These are phyloP conservation scores for Anthracocystis panici-leucophaei DNA, from an alignment of 1,284 basidiomycete species.

Conservation along the genomic window DNA sequence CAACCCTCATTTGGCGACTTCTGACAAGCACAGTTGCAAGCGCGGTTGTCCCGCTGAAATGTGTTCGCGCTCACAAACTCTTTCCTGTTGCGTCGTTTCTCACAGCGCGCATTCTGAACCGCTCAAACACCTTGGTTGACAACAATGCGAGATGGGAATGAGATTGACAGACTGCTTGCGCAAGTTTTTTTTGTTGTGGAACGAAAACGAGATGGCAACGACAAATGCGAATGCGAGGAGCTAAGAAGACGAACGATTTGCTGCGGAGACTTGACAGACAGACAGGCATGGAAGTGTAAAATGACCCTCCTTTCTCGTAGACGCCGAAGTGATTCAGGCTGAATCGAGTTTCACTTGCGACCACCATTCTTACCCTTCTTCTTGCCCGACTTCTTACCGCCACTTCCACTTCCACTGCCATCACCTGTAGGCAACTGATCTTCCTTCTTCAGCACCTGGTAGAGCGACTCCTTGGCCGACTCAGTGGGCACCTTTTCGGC, in stretches of 20 bases:
- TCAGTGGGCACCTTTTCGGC: slow-evolving; percentile 23
- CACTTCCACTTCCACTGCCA: slow-evolving; percentile 3
- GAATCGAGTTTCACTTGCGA: slow-evolving; percentile 17
- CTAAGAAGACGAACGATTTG: not conserved
- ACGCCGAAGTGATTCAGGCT: not conserved
- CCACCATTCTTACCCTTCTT: slow-evolving; percentile 29
- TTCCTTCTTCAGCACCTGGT: slow-evolving; percentile 50
- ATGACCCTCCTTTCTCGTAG: no score
- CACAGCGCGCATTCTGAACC: not conserved
- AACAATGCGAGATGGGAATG: not conserved
- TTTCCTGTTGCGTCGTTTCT: not conserved
- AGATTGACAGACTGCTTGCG: not conserved
- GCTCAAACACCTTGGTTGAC: not conserved
- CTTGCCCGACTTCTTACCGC: slow-evolving; percentile 27
- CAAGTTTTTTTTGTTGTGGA: not conserved
- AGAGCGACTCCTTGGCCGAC: slow-evolving; percentile 32
- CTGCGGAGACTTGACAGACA: not conserved
- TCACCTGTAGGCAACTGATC: slow-evolving; percentile 24
- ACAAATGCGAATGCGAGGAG: slow-evolving; percentile 3
- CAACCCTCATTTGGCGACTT: no score
- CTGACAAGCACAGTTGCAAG: no score
- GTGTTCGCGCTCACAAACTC: no score
- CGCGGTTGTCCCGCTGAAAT: no score
- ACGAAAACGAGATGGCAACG: not conserved
- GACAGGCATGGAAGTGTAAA: not conserved